Conservation (phyloP, 768 basidiomycete species). For the Boletus vinaceobasis region DNA sequence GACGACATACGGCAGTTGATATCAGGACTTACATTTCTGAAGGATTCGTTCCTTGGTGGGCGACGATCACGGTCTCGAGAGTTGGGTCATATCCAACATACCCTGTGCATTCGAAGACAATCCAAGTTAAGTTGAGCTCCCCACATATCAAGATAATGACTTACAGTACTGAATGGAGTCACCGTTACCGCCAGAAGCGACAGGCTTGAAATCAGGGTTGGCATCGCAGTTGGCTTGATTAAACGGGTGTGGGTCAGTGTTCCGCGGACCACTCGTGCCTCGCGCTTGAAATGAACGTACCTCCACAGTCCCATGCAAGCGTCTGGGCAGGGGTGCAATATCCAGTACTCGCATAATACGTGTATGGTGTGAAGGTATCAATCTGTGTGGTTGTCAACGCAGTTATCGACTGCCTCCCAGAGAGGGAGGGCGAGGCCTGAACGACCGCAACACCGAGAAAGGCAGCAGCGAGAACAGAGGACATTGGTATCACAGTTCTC, state of each 20-base stretch:
- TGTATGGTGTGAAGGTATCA: slow-evolving; percentile 43
- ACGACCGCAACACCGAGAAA: slow-evolving; percentile 15
- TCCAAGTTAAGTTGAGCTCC: background rate
- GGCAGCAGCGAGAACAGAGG: slow-evolving; percentile 10
- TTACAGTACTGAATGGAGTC: slow-evolving; percentile 41
- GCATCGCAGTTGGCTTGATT: slow-evolving; percentile 43
- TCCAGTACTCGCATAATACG: slow-evolving; percentile 48
- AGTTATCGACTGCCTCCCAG: slow-evolving; percentile 37
- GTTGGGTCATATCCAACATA: slow-evolving; percentile 50
- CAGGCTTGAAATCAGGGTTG: slow-evolving; percentile 45
- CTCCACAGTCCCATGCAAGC: slow-evolving; percentile 53
- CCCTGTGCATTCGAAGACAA: slow-evolving; percentile 32
- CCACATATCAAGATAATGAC: background rate
- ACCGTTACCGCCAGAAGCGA: slow-evolving; percentile 49
- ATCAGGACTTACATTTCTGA: slow-evolving; percentile 24
- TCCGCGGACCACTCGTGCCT: background rate
- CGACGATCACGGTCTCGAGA: slow-evolving; percentile 34
- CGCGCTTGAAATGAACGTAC: slow-evolving; percentile 29
- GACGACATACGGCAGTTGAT: background rate
- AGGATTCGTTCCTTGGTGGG: slow-evolving; percentile 37
- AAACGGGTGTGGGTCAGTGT: background rate
- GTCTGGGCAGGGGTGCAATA: slow-evolving; percentile 45
- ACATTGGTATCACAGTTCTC: slow-evolving; percentile 11
- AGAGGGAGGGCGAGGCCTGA: slow-evolving; percentile 24
- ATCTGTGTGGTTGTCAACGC: slow-evolving; percentile 41